Conservation (phyloP, 2,329 filamentous ascomycete genomes). For the Colletotrichum eremochloae region DNA sequence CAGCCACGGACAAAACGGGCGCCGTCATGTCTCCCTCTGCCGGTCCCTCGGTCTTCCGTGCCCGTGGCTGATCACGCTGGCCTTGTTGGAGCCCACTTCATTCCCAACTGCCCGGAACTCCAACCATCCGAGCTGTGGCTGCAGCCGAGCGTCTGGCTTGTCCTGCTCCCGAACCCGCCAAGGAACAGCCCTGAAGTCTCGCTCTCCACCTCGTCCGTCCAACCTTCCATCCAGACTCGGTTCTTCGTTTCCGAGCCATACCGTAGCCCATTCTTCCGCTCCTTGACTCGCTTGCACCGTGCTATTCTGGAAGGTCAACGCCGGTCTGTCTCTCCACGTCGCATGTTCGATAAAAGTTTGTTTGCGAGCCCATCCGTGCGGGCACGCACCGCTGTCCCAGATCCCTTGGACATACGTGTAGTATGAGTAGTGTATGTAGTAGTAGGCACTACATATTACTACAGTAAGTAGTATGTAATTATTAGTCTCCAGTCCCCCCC, state of each 20-base stretch:
- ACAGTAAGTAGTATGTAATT: no score
- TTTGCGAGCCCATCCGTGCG: conserved; percentile 33
- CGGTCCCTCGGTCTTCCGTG: conserved; percentile 36
- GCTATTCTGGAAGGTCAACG: conserved; percentile 2
- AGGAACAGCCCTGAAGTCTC: conserved; percentile 16
- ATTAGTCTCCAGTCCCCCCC: not conserved
- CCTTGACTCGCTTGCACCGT: not conserved
- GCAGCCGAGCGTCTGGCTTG: conserved; percentile 42
- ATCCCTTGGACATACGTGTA: not conserved
- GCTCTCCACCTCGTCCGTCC: conserved; percentile 29
- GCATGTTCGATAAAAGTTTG: conserved; percentile 26
- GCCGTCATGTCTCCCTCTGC: conserved; percentile 23
- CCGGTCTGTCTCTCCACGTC: not conserved
- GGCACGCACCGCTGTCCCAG: conserved; percentile 31
- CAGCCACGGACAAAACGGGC: conserved; percentile 1
- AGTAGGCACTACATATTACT: no score
- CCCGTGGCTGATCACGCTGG: conserved; percentile 39
- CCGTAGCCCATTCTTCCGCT: conserved; percentile 23
- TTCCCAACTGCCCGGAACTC: conserved; percentile 41
- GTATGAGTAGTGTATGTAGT: no score
- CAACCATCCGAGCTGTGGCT: conserved; percentile 42
- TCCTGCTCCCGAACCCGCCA: conserved; percentile 33
- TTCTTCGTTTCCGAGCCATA: conserved; percentile 37
- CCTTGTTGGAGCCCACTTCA: not conserved
- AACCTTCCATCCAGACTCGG: conserved; percentile 12